A percentile compares a stretch with the other conserved stretches of the same genome.
These are phyloP conservation scores for Paecilomyces niveus DNA, from an alignment of 2,329 filamentous ascomycete species.

Conservation along the genomic window DNA sequence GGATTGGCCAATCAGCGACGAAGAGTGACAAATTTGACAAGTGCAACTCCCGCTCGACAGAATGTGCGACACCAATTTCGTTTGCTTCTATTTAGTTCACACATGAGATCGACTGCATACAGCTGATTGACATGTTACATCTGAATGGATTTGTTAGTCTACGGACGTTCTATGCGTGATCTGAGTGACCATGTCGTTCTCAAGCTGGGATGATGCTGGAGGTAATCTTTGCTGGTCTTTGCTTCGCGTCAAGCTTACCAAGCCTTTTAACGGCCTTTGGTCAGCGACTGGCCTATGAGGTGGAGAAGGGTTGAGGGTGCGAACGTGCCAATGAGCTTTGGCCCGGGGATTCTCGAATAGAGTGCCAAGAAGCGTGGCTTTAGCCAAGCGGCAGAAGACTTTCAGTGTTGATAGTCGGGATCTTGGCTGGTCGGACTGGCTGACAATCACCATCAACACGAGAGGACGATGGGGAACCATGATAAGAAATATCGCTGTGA, in stretches of 20 bases:
- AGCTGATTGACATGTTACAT: not conserved
- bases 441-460: not conserved
- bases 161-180: no score
- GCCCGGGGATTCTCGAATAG: not conserved
- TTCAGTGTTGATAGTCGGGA: not conserved
- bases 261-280: not conserved
- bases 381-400: not conserved
- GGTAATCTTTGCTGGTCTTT: not conserved
- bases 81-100: not conserved
- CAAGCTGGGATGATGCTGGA: conserved; percentile 3
- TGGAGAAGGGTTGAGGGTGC: no score
- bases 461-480: not conserved
- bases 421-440: not conserved
- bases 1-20: no score
- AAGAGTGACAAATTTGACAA: no score
- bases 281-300: no score
- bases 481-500: not conserved
- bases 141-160: not conserved
- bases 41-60: no score
- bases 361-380: not conserved
- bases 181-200: not conserved
- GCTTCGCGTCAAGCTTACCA: not conserved
- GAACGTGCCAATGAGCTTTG: not conserved
- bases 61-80: not conserved
- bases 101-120: not conserved